Evolutionary conservation across 352 stramenopile genomes (phyloP).

Genomic region (Pythium pyrilobum): DNA sequence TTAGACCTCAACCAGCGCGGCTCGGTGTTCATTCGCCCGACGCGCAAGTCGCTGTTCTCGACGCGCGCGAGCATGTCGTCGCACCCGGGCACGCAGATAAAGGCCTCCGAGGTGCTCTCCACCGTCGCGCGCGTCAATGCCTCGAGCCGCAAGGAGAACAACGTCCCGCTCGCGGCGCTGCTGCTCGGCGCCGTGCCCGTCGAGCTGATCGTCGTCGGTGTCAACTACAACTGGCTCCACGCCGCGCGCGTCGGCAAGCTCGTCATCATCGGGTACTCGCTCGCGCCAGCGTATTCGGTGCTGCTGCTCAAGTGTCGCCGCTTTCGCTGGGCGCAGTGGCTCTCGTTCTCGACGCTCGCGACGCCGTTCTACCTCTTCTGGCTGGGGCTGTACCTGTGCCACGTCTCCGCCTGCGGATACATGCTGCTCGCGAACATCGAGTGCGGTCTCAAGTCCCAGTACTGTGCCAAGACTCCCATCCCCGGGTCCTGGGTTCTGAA

Average conservation of each 20-base stretch:
- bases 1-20: neutral
- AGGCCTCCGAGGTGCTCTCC: conserved; percentile 6
- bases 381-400: conserved; percentile 50
- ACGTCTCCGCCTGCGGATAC: conserved; percentile 49
- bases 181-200: neutral
- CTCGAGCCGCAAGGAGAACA: neutral
- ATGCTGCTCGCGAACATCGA: conserved; percentile 44
- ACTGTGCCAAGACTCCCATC: conserved; percentile 21
- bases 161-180: neutral
- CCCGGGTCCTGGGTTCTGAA: conserved; percentile 51
- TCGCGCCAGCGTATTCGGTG: conserved; percentile 14
- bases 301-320: conserved; percentile 17
- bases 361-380: conserved; percentile 39
- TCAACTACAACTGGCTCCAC: conserved; percentile 46
- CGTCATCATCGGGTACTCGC: conserved; percentile 5
- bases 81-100: neutral
- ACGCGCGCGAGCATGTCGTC: conserved; percentile 3
- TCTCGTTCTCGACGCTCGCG: conserved; percentile 45
- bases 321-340: conserved; percentile 20
- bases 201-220: neutral
- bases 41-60: conserved; percentile 8
- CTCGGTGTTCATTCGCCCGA: neutral
- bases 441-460: conserved; percentile 13
- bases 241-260: conserved; percentile 25
- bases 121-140: neutral